phyloP scores from a whole-genome alignment of 805 yeast species.

The Ogataea siamensis region DNA sequence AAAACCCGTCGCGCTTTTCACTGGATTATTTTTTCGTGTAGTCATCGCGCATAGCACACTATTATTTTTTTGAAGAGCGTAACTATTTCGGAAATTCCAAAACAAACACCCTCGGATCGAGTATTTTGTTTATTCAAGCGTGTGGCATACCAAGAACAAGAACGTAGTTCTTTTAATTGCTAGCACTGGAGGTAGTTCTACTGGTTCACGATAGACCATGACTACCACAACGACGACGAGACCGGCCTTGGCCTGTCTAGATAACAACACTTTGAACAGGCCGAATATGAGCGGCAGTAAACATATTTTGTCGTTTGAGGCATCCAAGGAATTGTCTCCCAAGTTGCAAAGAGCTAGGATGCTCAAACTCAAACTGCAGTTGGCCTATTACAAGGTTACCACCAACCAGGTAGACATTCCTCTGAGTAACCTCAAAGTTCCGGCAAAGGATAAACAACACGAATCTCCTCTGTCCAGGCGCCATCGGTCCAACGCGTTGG shows the following conservation, averaged over 20 bases:
- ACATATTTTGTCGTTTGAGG: conserved; percentile 6
- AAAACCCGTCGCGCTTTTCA: conserved; percentile 11
- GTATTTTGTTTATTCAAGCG: conserved; percentile 18
- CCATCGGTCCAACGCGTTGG: conserved; percentile 28
- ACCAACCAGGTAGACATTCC: conserved; percentile 45
- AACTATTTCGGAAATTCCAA: conserved; percentile 17
- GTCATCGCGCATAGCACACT: conserved; percentile 6
- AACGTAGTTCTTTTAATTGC: conserved; percentile 4
- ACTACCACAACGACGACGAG: conserved; percentile 19
- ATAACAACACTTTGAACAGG: conserved; percentile 1
- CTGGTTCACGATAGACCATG: conserved; percentile 5
- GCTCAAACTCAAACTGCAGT: conserved; percentile 45
- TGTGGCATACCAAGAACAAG: conserved; percentile 9
- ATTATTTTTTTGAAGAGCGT: conserved; percentile 4
- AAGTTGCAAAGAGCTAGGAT: conserved; percentile 37
- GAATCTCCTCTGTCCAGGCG: conserved; percentile 15
- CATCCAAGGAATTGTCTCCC: conserved; percentile 20
- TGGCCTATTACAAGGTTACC: conserved; percentile 51
- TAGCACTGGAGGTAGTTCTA: conserved; percentile 2
- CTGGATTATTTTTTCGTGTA: conserved; percentile 6
- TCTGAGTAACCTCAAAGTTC: conserved; percentile 31
- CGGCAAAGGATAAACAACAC: conserved; percentile 7
- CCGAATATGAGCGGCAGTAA: not conserved
- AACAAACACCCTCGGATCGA: conserved; percentile 20
- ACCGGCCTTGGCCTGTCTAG: conserved; percentile 9